phyloP scores from a whole-genome alignment of 805 yeast genomes.

The Starmerella roubikii region DNA sequence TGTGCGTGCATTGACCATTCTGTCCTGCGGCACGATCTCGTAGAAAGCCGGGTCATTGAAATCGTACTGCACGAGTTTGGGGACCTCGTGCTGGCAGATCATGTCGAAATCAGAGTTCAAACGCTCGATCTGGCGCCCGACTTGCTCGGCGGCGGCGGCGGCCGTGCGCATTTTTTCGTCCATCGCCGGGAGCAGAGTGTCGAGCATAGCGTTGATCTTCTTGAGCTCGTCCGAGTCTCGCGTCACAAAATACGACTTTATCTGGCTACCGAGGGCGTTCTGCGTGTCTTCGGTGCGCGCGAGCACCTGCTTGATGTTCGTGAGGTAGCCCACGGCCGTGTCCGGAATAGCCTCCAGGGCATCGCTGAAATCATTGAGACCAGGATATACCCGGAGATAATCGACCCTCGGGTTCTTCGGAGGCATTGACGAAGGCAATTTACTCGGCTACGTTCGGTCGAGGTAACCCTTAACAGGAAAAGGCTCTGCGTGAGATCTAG shows the following conservation, averaged over 20 bases:
- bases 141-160: slow-evolving; percentile 70
- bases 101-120: slow-evolving; percentile 70
- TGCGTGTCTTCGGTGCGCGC: slow-evolving; percentile 74
- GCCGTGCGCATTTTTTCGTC: slow-evolving; percentile 98
- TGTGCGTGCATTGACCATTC: slow-evolving; percentile 53
- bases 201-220: slow-evolving; percentile 32
- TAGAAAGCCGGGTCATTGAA: slow-evolving; percentile 83
- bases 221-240: slow-evolving; percentile 24
- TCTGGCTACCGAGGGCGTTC: slow-evolving; percentile 49
- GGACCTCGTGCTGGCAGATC: slow-evolving; percentile 65
- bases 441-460: too few species aligned
- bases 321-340: slow-evolving; percentile 72
- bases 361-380: slow-evolving; percentile 82
- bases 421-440: slow-evolving; percentile 8
- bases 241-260: slow-evolving; percentile 34
- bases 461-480: too few species aligned
- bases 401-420: slow-evolving; percentile 15
- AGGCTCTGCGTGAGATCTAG: too few species aligned
- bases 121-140: slow-evolving; percentile 53
- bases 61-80: slow-evolving; percentile 47
- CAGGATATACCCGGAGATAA: slow-evolving; percentile 41
- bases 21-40: slow-evolving; percentile 38
- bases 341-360: slow-evolving; percentile 80
- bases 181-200: slow-evolving; percentile 75
- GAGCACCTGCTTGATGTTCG: slow-evolving; percentile 81